A percentile compares a stretch with the other conserved stretches of the same genome.
Conservation (phyloP, 1,139 yeast genomes). For the Entelexis paramagnoliae region DNA sequence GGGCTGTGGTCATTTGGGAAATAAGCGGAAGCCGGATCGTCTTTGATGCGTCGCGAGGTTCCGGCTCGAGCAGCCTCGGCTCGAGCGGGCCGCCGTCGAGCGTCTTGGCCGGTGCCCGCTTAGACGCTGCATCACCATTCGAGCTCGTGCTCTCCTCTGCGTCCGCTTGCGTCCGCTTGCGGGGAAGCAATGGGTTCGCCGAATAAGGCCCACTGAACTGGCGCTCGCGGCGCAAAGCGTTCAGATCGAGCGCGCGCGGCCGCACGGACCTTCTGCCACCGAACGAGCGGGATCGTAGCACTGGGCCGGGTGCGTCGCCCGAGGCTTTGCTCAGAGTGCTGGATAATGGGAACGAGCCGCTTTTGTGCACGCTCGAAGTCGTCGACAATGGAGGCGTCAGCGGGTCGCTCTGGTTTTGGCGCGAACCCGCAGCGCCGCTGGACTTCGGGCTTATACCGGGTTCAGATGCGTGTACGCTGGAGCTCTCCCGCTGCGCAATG, state of each 20-base stretch:
- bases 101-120: neutral
- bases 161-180: neutral
- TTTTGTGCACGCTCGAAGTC: neutral
- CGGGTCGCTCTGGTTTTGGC: neutral
- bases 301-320: neutral
- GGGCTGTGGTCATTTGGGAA: conserved; percentile 8
- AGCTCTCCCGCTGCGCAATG: conserved; percentile 8
- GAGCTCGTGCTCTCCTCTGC: neutral
- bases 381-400: neutral
- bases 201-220: conserved; percentile 22
- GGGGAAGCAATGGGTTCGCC: conserved; percentile 18
- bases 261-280: neutral
- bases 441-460: neutral
- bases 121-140: neutral
- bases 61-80: neutral
- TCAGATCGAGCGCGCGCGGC: conserved; percentile 16
- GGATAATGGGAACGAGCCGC: neutral
- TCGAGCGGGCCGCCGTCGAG: neutral
- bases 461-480: neutral
- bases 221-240: conserved; percentile 19
- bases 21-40: conserved; percentile 9
- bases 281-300: conserved; percentile 1
- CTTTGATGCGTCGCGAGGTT: neutral
- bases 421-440: neutral
- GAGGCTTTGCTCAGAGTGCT: neutral